A percentile compares a stretch with the other conserved stretches of the same genome.
phyloP scores from a whole-genome alignment of 2,329 filamentous ascomycete genomes.

The Colletotrichum agaves region DNA sequence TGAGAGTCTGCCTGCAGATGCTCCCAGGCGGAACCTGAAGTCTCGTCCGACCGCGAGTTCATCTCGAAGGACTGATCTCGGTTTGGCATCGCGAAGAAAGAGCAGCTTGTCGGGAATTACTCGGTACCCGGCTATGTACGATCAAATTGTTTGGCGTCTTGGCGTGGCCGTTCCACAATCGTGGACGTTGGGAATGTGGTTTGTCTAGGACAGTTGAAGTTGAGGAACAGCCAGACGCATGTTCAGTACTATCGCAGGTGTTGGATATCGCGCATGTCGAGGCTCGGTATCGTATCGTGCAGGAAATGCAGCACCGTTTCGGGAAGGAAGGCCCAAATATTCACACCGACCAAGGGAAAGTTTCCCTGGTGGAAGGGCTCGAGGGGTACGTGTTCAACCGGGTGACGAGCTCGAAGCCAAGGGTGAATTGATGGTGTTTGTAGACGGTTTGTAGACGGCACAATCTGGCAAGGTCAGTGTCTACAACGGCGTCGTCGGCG shows the following conservation, averaged over 20 bases:
- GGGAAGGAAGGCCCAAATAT: not conserved
- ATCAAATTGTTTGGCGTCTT: not conserved
- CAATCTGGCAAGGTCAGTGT: not conserved
- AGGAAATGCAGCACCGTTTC: not conserved
- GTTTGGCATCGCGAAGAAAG: conserved; percentile 3
- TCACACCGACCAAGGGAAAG: not conserved
- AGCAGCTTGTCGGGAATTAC: not conserved
- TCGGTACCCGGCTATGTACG: not conserved
- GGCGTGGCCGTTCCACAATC: not conserved
- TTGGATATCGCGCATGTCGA: conserved; percentile 20
- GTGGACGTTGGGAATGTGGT: not conserved
- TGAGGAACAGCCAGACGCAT: conserved; percentile 14
- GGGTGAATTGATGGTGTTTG: not conserved
- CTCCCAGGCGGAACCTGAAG: conserved; percentile 12
- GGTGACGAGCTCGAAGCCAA: too few relatives aligned
- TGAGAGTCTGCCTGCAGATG: conserved; percentile 38
- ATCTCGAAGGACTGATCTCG: conserved; percentile 26
- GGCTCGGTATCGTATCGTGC: not conserved
- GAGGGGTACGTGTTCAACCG: not conserved
- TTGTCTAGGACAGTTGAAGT: conserved; percentile 16
- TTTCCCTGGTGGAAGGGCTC: not conserved
- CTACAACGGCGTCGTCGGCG: not conserved
- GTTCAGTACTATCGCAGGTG: conserved; percentile 6
- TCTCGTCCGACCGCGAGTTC: conserved; percentile 27
- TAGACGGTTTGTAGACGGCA: not conserved